Conservation (phyloP, 805 yeast species). For the Saccharomycopsis malanga region DNA sequence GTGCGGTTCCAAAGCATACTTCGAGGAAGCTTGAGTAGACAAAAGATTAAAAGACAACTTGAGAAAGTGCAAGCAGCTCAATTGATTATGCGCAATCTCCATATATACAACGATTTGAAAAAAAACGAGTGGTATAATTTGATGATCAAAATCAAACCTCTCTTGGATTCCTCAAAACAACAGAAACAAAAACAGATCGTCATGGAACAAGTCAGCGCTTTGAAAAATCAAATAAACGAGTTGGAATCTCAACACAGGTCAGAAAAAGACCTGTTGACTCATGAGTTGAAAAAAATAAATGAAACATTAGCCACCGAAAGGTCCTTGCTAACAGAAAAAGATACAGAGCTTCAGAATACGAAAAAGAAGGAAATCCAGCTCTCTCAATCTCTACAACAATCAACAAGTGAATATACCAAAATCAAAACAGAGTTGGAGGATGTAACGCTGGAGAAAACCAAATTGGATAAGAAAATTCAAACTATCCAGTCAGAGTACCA, state of each 20-base stretch:
- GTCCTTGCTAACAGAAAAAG: slow-evolving; percentile 39
- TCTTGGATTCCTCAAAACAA: slow-evolving; percentile 57
- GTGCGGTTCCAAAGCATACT: slow-evolving; percentile 56
- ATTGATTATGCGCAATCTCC: slow-evolving; percentile 56
- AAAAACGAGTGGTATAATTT: slow-evolving; percentile 76
- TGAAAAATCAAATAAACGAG: slow-evolving; percentile 41
- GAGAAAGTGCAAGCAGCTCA: slow-evolving; percentile 63
- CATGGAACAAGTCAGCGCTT: slow-evolving; percentile 45
- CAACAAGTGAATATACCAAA: slow-evolving; percentile 29
- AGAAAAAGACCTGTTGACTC: slow-evolving; percentile 26
- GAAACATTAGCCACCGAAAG: slow-evolving; percentile 35
- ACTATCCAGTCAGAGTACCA: slow-evolving; percentile 29
- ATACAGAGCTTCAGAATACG: slow-evolving; percentile 37
- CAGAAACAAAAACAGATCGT: slow-evolving; percentile 43
- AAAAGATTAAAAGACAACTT: slow-evolving; percentile 39
- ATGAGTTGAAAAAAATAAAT: slow-evolving; percentile 29
- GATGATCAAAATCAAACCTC: slow-evolving; percentile 64
- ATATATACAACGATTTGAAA: slow-evolving; percentile 40
- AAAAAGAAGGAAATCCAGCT: slow-evolving; percentile 51
- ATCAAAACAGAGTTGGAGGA: slow-evolving; percentile 30
- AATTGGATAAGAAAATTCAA: slow-evolving; percentile 29
- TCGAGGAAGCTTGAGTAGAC: slow-evolving; percentile 59
- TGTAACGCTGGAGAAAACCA: slow-evolving; percentile 26
- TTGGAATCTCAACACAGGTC: slow-evolving; percentile 29
- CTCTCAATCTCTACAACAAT: slow-evolving; percentile 38